Evolutionary conservation across 805 yeast genomes (phyloP).

Genomic region (Saccharomycopsis malanga): DNA sequence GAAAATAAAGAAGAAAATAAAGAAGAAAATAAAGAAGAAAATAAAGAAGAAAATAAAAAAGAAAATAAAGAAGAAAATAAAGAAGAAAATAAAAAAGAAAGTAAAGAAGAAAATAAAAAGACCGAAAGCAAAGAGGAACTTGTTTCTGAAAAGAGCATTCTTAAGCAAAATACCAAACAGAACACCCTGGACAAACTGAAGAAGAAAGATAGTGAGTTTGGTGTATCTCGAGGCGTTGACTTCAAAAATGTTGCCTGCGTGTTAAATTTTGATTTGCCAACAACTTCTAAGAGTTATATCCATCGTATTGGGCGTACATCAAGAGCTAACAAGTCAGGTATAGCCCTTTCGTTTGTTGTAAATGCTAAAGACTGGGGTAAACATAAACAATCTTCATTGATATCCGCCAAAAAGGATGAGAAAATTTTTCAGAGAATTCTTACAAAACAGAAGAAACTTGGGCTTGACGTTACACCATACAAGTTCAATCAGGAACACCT

Average conservation of each 20-base stretch:
- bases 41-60: constrained; percentile 22
- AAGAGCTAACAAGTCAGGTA: constrained; percentile 92
- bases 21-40: constrained; percentile 21
- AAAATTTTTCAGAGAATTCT: constrained; percentile 71
- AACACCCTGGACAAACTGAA: constrained; percentile 24
- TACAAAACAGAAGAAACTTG: constrained; percentile 66
- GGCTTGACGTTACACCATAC: constrained; percentile 76
- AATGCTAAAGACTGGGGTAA: constrained; percentile 79
- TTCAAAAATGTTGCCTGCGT: constrained; percentile 96
- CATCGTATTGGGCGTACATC: constrained; percentile 98
- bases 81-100: constrained; percentile 24
- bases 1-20: constrained; percentile 25
- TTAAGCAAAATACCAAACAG: constrained; percentile 20
- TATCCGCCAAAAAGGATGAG: constrained; percentile 76
- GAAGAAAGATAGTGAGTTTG: constrained; percentile 66
- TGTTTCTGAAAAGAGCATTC: constrained; percentile 17
- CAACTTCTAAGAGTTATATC: constrained; percentile 79
- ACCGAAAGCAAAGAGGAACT: constrained; percentile 11
- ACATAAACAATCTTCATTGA: constrained; percentile 71
- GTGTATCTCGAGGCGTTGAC: constrained; percentile 96
- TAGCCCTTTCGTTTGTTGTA: constrained; percentile 88
- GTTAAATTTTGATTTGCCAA: constrained; percentile 87
- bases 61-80: constrained; percentile 22
- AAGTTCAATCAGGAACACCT: constrained; percentile 87
- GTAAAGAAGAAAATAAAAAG: constrained; percentile 21